Evolutionary conservation across 306 rosid genomes (phyloP).

Genomic region (Cicer chorassanicum): DNA sequence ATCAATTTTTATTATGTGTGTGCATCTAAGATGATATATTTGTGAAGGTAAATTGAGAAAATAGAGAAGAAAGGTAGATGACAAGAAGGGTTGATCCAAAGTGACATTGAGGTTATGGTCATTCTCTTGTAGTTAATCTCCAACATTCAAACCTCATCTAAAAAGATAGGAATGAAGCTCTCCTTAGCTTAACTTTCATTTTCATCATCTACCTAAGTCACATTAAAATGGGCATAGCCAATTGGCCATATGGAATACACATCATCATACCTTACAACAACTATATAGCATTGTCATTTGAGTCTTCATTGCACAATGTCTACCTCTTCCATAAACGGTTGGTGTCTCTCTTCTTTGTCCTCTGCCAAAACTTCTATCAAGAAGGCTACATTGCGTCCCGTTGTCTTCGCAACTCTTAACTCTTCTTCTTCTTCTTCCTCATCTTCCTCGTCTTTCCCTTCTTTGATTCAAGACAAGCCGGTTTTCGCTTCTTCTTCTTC

Average conservation of each 20-base stretch:
- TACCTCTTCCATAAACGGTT: conserved; percentile 68
- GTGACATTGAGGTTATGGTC: conserved; percentile 46
- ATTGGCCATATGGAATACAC: conserved; percentile 23
- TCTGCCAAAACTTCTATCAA: conserved; percentile 46
- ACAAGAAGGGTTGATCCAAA: conserved; percentile 48
- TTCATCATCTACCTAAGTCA: conserved; percentile 62
- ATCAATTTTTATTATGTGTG: neutral
- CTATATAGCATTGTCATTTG: conserved; percentile 44
- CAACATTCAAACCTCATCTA: conserved; percentile 79
- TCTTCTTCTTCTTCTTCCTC: conserved; percentile 57
- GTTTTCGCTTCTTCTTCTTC: conserved; percentile 85
- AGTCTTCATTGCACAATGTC: conserved; percentile 67
- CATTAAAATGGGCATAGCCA: conserved; percentile 46
- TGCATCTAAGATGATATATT: neutral
- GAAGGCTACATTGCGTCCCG: conserved; percentile 61
- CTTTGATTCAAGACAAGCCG: conserved; percentile 85
- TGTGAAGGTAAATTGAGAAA: conserved; percentile 14
- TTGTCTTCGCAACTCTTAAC: conserved; percentile 55
- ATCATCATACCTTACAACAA: neutral
- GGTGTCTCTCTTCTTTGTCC: conserved; percentile 59
- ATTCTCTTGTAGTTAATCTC: conserved; percentile 51
- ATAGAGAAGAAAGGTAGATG: conserved; percentile 10
- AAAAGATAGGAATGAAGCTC: conserved; percentile 76
- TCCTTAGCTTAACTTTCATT: conserved; percentile 64
- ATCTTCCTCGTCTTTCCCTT: conserved; percentile 51